Conservation (phyloP, 768 basidiomycete species). For the Lactifluus rugatus region DNA sequence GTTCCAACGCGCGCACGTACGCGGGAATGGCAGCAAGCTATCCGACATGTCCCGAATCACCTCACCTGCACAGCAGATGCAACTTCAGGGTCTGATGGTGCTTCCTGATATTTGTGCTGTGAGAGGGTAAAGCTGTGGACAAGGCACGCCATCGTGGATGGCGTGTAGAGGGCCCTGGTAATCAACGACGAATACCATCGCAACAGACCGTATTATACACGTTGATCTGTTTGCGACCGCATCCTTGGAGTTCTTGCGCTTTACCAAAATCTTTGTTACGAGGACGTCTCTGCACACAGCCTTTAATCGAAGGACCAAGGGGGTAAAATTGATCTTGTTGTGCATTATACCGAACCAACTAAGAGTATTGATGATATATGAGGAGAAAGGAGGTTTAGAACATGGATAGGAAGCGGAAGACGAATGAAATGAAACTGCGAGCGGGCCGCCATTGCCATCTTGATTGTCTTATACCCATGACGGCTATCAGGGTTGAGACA, state of each 20-base stretch:
- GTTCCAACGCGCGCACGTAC: neutral
- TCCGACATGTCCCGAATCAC: neutral
- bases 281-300: no score
- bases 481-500: slow-evolving; percentile 36
- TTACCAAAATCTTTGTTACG: no score
- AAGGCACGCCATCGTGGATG: neutral
- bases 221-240: no score
- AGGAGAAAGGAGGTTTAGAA: neutral
- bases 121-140: neutral
- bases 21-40: neutral
- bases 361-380: no score
- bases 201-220: no score
- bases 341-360: no score
- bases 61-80: neutral
- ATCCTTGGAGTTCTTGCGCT: no score
- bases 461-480: neutral
- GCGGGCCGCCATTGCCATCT: slow-evolving; percentile 1
- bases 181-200: no score
- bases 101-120: neutral
- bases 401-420: neutral
- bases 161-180: neutral
- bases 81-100: neutral
- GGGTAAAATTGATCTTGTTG: no score
- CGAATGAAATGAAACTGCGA: neutral
- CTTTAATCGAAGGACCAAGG: no score